Percentiles rank a stretch among this genome's conserved stretches.
Conservation (phyloP, 2,329 filamentous ascomycete species). For the Microdochium trichocladiopsis region DNA sequence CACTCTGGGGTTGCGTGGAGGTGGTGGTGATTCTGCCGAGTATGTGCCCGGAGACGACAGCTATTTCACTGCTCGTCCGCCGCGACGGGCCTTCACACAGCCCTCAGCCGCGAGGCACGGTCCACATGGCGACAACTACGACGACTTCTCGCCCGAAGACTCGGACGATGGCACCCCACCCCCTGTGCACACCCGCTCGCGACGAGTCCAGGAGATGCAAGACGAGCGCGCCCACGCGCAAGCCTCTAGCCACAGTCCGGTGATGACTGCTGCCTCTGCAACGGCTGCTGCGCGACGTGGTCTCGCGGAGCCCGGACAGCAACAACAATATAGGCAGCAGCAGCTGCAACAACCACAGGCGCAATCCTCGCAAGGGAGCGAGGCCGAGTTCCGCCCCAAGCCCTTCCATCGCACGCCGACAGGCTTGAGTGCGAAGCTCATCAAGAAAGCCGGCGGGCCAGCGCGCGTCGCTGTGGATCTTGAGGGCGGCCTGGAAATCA, state of each 20-base stretch:
- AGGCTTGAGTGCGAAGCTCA: constrained; percentile 55
- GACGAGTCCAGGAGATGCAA: neutral
- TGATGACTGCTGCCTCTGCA: neutral
- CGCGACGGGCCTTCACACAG: constrained; percentile 16
- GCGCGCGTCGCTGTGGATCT: constrained; percentile 61
- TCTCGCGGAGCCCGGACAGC: neutral
- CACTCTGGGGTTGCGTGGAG: constrained; percentile 21
- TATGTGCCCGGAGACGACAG: constrained; percentile 49
- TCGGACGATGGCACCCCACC: constrained; percentile 2
- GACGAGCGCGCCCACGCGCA: neutral
- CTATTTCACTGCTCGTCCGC: constrained; percentile 41
- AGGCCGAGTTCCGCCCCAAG: constrained; percentile 2
- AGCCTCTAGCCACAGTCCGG: neutral
- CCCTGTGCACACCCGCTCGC: neutral
- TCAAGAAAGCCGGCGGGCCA: constrained; percentile 37
- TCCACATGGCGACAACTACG: constrained; percentile 1
- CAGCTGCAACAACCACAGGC: neutral
- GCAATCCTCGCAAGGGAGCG: neutral
- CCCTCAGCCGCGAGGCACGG: constrained; percentile 9
- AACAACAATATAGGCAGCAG: neutral
- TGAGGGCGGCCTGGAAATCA: constrained; percentile 78
- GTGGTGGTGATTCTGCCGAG: constrained; percentile 34
- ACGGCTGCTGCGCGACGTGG: neutral
- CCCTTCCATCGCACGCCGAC: constrained; percentile 66
- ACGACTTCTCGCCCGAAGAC: constrained; percentile 1